phyloP scores from a whole-genome alignment of 176 grass and related monocot species.

The Zoysia japonica region DNA sequence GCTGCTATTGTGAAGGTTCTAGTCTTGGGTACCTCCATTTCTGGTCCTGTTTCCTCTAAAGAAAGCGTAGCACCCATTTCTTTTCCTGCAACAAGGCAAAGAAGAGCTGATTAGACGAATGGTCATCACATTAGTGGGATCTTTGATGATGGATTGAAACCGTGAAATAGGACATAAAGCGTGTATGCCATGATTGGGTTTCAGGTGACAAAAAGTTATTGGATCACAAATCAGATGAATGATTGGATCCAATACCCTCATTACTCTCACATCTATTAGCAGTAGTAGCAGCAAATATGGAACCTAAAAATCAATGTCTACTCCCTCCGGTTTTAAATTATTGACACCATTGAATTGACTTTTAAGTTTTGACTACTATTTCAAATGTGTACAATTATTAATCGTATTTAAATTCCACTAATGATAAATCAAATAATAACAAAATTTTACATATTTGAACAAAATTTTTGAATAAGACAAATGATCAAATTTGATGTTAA shows the following conservation, averaged over 20 bases:
- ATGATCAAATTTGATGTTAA: too few relatives aligned
- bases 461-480: too few relatives aligned
- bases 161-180: conserved; percentile 25
- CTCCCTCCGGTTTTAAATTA: too few relatives aligned
- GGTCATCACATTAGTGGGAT: conserved; percentile 17
- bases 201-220: conserved; percentile 3
- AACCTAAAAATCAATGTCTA: too few relatives aligned
- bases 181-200: conserved; percentile 12
- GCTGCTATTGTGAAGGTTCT: not conserved
- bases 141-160: conserved; percentile 9
- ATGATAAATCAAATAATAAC: too few relatives aligned
- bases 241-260: conserved; percentile 24
- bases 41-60: conserved; percentile 32
- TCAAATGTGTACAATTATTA: too few relatives aligned
- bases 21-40: conserved; percentile 32
- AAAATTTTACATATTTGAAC: too few relatives aligned
- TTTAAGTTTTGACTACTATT: too few relatives aligned
- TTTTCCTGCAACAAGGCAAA: conserved; percentile 47
- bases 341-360: too few relatives aligned
- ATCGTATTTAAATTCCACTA: too few relatives aligned
- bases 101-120: not conserved
- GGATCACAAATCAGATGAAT: conserved; percentile 3
- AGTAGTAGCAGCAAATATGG: too few relatives aligned
- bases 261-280: too few relatives aligned
- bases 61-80: conserved; percentile 53